Conservation (phyloP, 1,139 yeast species). For the Taphrina communis region DNA sequence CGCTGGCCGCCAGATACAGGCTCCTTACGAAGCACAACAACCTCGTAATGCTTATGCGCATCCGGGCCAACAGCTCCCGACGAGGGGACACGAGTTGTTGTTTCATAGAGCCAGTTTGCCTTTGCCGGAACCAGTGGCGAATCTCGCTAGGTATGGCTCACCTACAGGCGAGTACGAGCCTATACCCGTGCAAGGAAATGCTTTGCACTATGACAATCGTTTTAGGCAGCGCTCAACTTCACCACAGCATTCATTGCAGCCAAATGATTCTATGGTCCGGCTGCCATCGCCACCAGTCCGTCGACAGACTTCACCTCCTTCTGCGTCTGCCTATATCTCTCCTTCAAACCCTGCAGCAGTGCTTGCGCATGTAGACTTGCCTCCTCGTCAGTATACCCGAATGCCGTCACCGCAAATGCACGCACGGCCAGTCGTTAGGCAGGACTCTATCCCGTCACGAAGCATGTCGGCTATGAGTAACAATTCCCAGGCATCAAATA, state of each 20-base stretch:
- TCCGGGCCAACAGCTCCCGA: neutral
- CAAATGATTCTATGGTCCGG: neutral
- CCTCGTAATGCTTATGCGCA: neutral
- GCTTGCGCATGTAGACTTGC: neutral
- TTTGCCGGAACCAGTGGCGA: neutral
- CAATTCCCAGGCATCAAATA: constrained; percentile 15
- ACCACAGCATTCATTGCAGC: neutral
- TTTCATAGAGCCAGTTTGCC: neutral
- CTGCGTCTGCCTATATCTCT: neutral
- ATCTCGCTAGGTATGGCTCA: neutral
- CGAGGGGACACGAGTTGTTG: neutral
- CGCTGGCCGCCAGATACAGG: neutral
- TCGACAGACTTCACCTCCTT: neutral
- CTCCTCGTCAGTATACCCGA: constrained; percentile 4
- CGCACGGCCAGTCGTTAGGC: neutral
- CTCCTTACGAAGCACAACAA: neutral
- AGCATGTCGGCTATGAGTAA: constrained; percentile 15
- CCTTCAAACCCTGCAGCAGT: constrained; percentile 1
- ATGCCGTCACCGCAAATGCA: neutral
- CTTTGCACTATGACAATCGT: neutral
- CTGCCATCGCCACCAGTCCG: constrained; percentile 28
- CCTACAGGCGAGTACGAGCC: neutral
- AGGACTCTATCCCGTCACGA: constrained; percentile 2
- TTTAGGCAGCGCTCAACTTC: constrained; percentile 4
- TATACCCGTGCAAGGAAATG: neutral